Evolutionary conservation across 352 stramenopile genomes (phyloP).

Genomic region (Thalassiosira allenii): DNA sequence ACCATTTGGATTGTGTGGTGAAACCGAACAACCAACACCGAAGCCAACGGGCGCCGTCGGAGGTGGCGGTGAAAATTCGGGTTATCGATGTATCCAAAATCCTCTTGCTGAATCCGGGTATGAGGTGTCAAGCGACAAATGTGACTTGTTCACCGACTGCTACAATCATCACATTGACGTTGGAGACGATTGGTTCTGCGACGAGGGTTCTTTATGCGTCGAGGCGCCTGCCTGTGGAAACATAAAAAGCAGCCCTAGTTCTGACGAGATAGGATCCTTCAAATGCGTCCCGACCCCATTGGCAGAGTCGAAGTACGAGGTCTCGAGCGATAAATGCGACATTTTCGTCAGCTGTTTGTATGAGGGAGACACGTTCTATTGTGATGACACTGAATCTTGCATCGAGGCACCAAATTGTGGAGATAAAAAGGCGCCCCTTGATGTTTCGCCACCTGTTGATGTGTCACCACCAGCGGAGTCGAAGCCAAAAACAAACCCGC

Average conservation of each 20-base stretch:
- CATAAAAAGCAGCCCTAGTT: background rate
- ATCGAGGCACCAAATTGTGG: constrained; percentile 37
- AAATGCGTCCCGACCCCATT: constrained; percentile 14
- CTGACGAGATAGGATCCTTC: background rate
- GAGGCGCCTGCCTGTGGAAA: constrained; percentile 32
- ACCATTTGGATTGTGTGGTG: constrained; percentile 48
- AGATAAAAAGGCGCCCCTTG: background rate
- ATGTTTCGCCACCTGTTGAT: background rate
- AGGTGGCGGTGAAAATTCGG: background rate
- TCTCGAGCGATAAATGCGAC: constrained; percentile 24
- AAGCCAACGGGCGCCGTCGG: constrained; percentile 16
- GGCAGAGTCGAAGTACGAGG: background rate
- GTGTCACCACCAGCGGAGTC: background rate
- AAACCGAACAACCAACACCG: constrained; percentile 42
- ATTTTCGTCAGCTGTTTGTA: constrained; percentile 28
- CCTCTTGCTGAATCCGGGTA: constrained; percentile 47
- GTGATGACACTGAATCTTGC: constrained; percentile 38
- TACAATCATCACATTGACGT: constrained; percentile 54
- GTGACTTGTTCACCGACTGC: constrained; percentile 47
- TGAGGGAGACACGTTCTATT: constrained; percentile 61
- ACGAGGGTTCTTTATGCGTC: constrained; percentile 40
- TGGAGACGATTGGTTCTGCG: constrained; percentile 63
- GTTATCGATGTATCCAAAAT: constrained; percentile 39
- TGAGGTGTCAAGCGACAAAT: constrained; percentile 57
- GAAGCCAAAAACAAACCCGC: constrained; percentile 12